Percentiles rank a stretch among this genome's conserved stretches.
Evolutionary conservation across 352 stramenopile species (phyloP).

Genomic region (Pythium periplocum): DNA sequence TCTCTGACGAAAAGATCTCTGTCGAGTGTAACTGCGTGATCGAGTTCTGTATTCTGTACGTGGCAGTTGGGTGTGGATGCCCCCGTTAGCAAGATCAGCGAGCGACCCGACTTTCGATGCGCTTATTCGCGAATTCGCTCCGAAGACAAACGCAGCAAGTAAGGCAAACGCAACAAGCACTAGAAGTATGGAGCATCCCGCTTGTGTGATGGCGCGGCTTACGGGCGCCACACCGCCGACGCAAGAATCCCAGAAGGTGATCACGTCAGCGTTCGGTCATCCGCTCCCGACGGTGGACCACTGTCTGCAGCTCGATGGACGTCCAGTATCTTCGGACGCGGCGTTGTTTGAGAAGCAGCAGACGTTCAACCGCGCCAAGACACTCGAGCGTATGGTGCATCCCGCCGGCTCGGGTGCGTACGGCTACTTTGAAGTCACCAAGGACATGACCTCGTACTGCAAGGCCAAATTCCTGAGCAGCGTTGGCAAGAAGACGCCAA

Average conservation of each 20-base stretch:
- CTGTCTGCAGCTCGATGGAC: conserved; percentile 24
- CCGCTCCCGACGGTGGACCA: conserved; percentile 25
- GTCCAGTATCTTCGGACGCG: conserved; percentile 23
- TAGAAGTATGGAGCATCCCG: conserved; percentile 23
- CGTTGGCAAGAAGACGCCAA: conserved; percentile 18
- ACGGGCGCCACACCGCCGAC: conserved; percentile 17
- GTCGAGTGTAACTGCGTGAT: too few relatives aligned
- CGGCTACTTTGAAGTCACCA: conserved; percentile 22
- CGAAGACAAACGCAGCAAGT: too few relatives aligned
- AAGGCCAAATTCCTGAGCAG: conserved; percentile 17
- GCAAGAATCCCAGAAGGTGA: conserved; percentile 20
- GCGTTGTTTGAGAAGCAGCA: conserved; percentile 29
- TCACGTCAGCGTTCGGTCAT: conserved; percentile 27
- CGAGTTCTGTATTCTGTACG: too few relatives aligned
- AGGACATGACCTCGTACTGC: conserved; percentile 18
- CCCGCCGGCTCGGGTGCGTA: conserved; percentile 16
- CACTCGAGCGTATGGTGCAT: conserved; percentile 23
- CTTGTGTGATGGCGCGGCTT: conserved; percentile 20
- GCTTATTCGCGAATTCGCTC: too few relatives aligned
- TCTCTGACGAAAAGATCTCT: too few relatives aligned
- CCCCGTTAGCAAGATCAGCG: too few relatives aligned
- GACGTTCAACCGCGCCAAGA: conserved; percentile 35
- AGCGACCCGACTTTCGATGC: too few relatives aligned
- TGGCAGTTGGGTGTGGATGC: too few relatives aligned
- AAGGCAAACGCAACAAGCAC: too few relatives aligned